Base-by-base conservation (phyloP, 257 asterid genomes). In the Lycium ferocissimum region DNA sequence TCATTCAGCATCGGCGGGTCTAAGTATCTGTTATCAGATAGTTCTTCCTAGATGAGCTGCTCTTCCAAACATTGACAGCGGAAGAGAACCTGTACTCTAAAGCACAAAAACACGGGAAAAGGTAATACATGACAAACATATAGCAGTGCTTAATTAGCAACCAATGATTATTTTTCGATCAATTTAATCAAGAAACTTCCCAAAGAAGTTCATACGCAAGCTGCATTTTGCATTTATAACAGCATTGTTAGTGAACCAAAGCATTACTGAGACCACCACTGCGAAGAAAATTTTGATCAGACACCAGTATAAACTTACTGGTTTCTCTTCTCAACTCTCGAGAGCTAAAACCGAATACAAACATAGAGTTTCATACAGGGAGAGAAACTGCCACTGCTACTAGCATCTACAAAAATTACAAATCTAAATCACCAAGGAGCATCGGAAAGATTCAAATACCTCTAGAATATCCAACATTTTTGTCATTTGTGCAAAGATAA, bases 401-500 rank as follows among this genome's bases (percentile, higher is more conserved):
- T 33, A 54, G 40, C 5, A 58, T 37, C 65, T 10, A 57, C 35
- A 9, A 82, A 63, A 11, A 75, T 26, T 18, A 14, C 47, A 76
- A 57, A 15, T 18, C 7, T 11, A 62, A 79, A 86, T 67, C 80
- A 22, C 57, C 79, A 69, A 40, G 20, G 69, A 26, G 85, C 43
- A 26, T 82, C 76, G 69, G 84, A 33, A 37, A 86, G 57, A 66
- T 83, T 76, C 57, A 78, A 83, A 65, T 90, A 95, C 99, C 98
- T 96, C 99, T 45, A 96, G 92, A 88, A 96, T 95, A 88, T 96
- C 93, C 86, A 96, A 90, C 99, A 96, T 95, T 89, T 92, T 96
- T 35, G 99, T 96, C 99, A 96, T 96, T 88, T 96, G 99, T 38
- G 98, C 97, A 92, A 96, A 96, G 78, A 96, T 94, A 83, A 96